Evolutionary conservation across 2,329 filamentous ascomycete species (phyloP), one percentile per base, ranked within the genome.

Genomic region (Ophiocordyceps unilateralis): DNA sequence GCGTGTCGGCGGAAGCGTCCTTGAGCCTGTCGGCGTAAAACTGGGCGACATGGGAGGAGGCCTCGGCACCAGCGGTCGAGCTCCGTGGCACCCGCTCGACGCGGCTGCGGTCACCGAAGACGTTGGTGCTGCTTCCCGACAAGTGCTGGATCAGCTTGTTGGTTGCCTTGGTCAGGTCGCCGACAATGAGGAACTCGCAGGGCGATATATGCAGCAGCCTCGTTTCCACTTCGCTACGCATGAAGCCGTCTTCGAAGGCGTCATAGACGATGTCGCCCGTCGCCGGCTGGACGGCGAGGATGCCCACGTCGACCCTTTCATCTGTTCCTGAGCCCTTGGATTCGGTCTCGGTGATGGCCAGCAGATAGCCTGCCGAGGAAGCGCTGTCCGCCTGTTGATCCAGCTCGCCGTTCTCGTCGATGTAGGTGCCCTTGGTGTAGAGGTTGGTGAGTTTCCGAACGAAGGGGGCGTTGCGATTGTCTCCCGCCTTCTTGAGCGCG

Each of bases 241-340:
- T 94, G 63, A 96, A 96, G 2, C 89, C 87, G 55, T 98, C 91
- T 52, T 96, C 86, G 52, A 98, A 98, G 46, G 81, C 79, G 55
- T 98, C 91, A 53, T 95, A 93, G 44, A 96, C 82, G 52, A 98
- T 86, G 58, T 96, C 89, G 44, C 91, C 91, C 0, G 91, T 98
- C 1, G 86, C 83, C 9, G 91, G 91, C 54, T 98, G 91, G 5
- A 98, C 91, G 22, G 91, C 91, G 20, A 98, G 70, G 45, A 98
- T 76, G 1, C 91, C 91, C 21, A 96, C 80, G 44, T 91, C 77
- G 1, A 96, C 89, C 55, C 84, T 93, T 58, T 98, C 91, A 55
- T 96, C 89, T 0, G 85, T 88, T 2, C 86, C 86, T 61, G 71
- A 79, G 51, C 74, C 72, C 43, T 88, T 91, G 52, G 72, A 67